Conservation (phyloP, 805 yeast genomes). For the Ogataea degrootiae region DNA sequence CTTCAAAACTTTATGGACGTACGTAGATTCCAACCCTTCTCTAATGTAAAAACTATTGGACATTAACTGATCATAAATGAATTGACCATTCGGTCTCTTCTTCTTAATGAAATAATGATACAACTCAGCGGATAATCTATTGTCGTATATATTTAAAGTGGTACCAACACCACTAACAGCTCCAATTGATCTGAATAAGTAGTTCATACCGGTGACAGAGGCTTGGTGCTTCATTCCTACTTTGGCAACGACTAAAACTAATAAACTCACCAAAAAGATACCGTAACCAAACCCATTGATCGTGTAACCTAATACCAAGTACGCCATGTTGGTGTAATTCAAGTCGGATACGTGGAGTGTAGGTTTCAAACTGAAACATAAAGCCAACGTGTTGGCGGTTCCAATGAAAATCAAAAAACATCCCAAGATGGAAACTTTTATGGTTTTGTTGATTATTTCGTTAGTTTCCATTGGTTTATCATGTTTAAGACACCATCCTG, state of each 20-base stretch:
- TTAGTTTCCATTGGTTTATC: slow-evolving; percentile 12
- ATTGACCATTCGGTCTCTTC: slow-evolving; percentile 21
- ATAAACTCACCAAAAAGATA: slow-evolving; percentile 34
- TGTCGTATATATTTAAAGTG: slow-evolving; percentile 34
- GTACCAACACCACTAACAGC: slow-evolving; percentile 43
- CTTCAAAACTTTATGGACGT: slow-evolving; percentile 24
- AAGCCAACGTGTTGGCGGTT: slow-evolving; percentile 12
- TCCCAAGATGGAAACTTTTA: slow-evolving; percentile 21
- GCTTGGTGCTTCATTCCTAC: slow-evolving; percentile 44
- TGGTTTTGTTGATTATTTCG: slow-evolving; percentile 17
- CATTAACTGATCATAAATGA: slow-evolving; percentile 18
- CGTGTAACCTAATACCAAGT: slow-evolving; percentile 25
- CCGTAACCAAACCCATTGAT: slow-evolving; percentile 37
- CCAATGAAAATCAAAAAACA: slow-evolving; percentile 21
- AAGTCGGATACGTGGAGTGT: slow-evolving; percentile 14
- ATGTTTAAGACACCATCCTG: slow-evolving; percentile 32
- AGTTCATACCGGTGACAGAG: slow-evolving; percentile 44
- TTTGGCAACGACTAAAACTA: slow-evolving; percentile 39
- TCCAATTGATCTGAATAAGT: slow-evolving; percentile 46
- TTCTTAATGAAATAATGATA: slow-evolving; percentile 27
- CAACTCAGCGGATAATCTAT: slow-evolving; percentile 27
- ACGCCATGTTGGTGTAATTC: slow-evolving; percentile 12
- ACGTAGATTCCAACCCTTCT: slow-evolving; percentile 25
- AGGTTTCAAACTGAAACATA: slow-evolving; percentile 21
- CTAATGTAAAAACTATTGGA: slow-evolving; percentile 26